Evolutionary conservation across 768 basidiomycete genomes (phyloP).

Genomic region (Trametes villosa): DNA sequence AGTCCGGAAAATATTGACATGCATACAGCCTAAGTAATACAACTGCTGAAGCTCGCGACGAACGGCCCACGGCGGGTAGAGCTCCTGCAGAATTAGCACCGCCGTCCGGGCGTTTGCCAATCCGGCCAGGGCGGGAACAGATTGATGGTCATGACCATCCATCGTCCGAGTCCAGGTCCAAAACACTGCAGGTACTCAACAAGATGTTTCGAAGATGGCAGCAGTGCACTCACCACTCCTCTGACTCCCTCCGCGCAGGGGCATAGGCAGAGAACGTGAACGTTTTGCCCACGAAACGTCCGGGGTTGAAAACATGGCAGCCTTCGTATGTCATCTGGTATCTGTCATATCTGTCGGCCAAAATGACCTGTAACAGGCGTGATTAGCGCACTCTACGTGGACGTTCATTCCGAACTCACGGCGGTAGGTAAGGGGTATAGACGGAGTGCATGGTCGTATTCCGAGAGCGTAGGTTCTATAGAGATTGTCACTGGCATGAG

Average conservation of each 20-base stretch:
- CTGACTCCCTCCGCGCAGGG: slow-evolving; percentile 82
- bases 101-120: not conserved
- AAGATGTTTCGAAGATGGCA: not conserved
- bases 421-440: slow-evolving; percentile 94
- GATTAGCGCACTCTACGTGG: slow-evolving; percentile 16
- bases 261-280: slow-evolving; percentile 91
- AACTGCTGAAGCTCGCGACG: too few species aligned
- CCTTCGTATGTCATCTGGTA: slow-evolving; percentile 97
- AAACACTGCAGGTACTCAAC: not conserved
- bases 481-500: slow-evolving; percentile 84
- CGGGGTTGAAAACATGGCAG: slow-evolving; percentile 98
- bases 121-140: not conserved
- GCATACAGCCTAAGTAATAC: too few species aligned
- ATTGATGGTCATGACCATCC: slow-evolving; percentile 4
- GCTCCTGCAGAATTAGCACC: too few species aligned
- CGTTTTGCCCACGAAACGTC: slow-evolving; percentile 82
- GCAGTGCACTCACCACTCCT: slow-evolving; percentile 81
- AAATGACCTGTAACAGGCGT: slow-evolving; percentile 61
- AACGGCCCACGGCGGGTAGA: too few species aligned
- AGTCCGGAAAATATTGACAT: too few species aligned
- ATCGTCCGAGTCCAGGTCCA: slow-evolving; percentile 17
- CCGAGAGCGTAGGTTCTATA: slow-evolving; percentile 85
- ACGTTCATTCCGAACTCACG: slow-evolving; percentile 50
- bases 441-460: slow-evolving; percentile 90
- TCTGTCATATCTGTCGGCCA: slow-evolving; percentile 96